phyloP scores from a whole-genome alignment of 2,329 filamentous ascomycete species.

The Fusarium burgessii region DNA sequence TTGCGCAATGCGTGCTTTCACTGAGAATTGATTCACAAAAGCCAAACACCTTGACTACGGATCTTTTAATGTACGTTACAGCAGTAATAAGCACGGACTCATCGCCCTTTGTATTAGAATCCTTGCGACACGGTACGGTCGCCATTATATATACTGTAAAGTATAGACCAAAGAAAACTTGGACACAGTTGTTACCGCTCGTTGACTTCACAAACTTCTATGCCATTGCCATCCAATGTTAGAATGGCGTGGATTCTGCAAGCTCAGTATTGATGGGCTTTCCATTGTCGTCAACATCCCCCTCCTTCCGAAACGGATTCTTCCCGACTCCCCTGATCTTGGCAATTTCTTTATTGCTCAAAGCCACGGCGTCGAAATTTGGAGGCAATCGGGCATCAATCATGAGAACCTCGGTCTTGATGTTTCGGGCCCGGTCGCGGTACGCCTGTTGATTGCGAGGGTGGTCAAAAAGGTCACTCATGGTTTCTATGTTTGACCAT shows the following conservation, averaged over 20 bases:
- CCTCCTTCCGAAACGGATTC: slow-evolving; percentile 63
- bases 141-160: neutral
- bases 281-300: slow-evolving; percentile 57
- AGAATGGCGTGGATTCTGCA: slow-evolving; percentile 15
- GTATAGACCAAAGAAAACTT: neutral
- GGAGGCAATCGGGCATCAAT: slow-evolving; percentile 58
- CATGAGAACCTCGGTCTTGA: slow-evolving; percentile 65
- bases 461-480: slow-evolving; percentile 55
- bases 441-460: slow-evolving; percentile 66
- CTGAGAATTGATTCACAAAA: neutral
- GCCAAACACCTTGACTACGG: neutral
- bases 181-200: neutral
- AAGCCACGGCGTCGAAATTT: slow-evolving; percentile 62
- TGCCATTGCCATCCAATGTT: neutral
- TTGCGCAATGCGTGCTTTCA: slow-evolving; percentile 23
- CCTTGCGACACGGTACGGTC: neutral
- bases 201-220: neutral
- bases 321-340: slow-evolving; percentile 56
- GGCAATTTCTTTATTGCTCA: slow-evolving; percentile 63
- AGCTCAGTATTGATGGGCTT: slow-evolving; percentile 54
- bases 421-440: slow-evolving; percentile 68
- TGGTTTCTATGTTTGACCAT: slow-evolving; percentile 51
- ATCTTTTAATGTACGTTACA: neutral
- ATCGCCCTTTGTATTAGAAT: neutral
- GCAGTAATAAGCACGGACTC: neutral